Conservation (phyloP, 2,329 filamentous ascomycete genomes). For the Bipolaris victoriae region DNA sequence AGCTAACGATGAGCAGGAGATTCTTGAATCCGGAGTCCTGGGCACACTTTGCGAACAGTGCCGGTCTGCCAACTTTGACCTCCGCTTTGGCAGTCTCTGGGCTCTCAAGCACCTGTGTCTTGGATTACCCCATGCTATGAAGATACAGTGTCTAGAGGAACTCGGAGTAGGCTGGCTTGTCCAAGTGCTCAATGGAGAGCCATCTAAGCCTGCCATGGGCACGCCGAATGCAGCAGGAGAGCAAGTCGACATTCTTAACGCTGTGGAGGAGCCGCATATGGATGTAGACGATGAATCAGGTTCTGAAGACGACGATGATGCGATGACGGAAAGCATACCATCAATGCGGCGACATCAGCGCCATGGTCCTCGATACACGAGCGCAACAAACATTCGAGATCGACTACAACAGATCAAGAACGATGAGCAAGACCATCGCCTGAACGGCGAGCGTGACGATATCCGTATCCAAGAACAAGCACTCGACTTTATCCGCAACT, state of each 20-base stretch:
- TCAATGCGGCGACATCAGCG: slow-evolving; percentile 48
- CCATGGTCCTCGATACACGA: slow-evolving; percentile 45
- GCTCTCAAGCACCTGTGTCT: slow-evolving; percentile 89
- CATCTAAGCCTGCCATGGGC: slow-evolving; percentile 56
- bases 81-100: slow-evolving; percentile 89
- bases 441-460: slow-evolving; percentile 76
- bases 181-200: slow-evolving; percentile 71
- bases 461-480: slow-evolving; percentile 89
- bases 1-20: slow-evolving; percentile 53
- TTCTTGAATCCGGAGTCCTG: slow-evolving; percentile 76
- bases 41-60: slow-evolving; percentile 82
- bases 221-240: slow-evolving; percentile 66
- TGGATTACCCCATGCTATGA: slow-evolving; percentile 71
- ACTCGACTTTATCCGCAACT: slow-evolving; percentile 86
- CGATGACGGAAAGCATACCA: slow-evolving; percentile 54
- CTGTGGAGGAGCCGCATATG: slow-evolving; percentile 52
- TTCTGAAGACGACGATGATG: slow-evolving; percentile 53
- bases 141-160: slow-evolving; percentile 77
- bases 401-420: slow-evolving; percentile 60
- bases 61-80: slow-evolving; percentile 76
- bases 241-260: slow-evolving; percentile 65
- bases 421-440: slow-evolving; percentile 69
- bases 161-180: slow-evolving; percentile 81
- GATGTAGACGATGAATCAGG: slow-evolving; percentile 49
- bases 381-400: slow-evolving; percentile 45